These are phyloP conservation scores for Wickerhamomyces sydowiorum DNA, from an alignment of 805 yeast species.

Conservation along the genomic window DNA sequence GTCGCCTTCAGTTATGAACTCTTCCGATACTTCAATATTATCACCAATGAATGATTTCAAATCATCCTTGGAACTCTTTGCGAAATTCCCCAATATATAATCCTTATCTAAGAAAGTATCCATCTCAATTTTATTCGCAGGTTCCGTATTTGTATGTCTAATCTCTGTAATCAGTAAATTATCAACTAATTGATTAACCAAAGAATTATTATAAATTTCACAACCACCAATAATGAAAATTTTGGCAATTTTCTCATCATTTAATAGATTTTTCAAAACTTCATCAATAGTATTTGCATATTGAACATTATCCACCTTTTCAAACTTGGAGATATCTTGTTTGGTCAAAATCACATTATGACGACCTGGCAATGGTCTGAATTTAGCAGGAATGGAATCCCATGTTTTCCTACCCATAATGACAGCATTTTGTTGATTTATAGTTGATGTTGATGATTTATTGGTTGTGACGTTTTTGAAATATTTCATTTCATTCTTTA, in stretches of 20 bases:
- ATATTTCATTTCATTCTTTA: slow-evolving; percentile 78
- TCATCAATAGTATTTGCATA: slow-evolving; percentile 37
- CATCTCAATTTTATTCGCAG: slow-evolving; percentile 32
- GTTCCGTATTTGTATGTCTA: slow-evolving; percentile 20
- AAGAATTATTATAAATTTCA: slow-evolving; percentile 63
- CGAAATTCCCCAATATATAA: slow-evolving; percentile 29
- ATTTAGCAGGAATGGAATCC: slow-evolving; percentile 84
- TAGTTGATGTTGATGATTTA: slow-evolving; percentile 28
- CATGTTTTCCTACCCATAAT: slow-evolving; percentile 96
- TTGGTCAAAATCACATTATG: slow-evolving; percentile 73
- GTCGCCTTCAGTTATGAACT: slow-evolving; percentile 38
- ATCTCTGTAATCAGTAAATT: slow-evolving; percentile 70
- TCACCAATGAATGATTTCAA: slow-evolving; percentile 34
- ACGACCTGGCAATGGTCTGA: slow-evolving; percentile 77
- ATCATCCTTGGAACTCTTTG: slow-evolving; percentile 25
- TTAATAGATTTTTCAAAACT: slow-evolving; percentile 32
- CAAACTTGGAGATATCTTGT: slow-evolving; percentile 13
- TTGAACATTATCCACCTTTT: slow-evolving; percentile 19
- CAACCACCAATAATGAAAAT: slow-evolving; percentile 92
- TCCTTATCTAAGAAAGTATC: slow-evolving; percentile 61
- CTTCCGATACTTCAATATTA: slow-evolving; percentile 16
- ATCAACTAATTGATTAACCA: slow-evolving; percentile 38
- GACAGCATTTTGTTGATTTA: slow-evolving; percentile 59
- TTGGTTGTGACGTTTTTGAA: slow-evolving; percentile 68
- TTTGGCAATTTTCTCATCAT: slow-evolving; percentile 36